Base-by-base conservation (phyloP, 768 basidiomycete genomes). In the Tulasnella calospora region DNA sequence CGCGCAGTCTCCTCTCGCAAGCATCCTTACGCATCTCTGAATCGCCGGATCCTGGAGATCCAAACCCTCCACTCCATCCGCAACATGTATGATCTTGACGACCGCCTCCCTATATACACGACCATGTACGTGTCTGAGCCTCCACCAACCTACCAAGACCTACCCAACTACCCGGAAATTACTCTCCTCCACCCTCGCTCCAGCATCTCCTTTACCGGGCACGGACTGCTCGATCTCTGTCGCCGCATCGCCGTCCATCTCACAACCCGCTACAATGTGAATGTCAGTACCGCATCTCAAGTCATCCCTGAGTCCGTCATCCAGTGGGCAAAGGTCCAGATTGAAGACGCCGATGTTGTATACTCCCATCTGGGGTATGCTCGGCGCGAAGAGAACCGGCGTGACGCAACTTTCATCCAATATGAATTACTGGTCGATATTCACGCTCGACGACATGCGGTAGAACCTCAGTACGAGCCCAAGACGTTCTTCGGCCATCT, bases 1-100 rank as follows among this genome's bases (percentile, higher is more conserved):
- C 88, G 87, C 0, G 86, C 88, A 0, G 87, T 86, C 0, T 83
- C 84, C 17, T 85, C 85, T 44, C 86, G 87, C 0, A 83, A 84
- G 36, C 84, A 86, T 61, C 38, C 86, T 3, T 83, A 84, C 30
- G 86, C 86, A 0, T 88, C 87, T 71, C 82, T 86, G 82, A 88
- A 89, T 85, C 88, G 89, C 74, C 83, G 87, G 0, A 82, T 88
- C 80, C 86, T 87, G 78, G 88, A 89, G 78, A 71, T 87, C 0
- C 79, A 87, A 36, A 81, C 80, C n/a, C 86, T 86, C 73, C 83
- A 89, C 0, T 80, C 88, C 38, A 30, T 77, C 0, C 81, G 86
- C 0, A 86, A 86, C 85, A 86, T 82, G 2, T 86, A 86, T 0
- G 79, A 81, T 15, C 88, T 83, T 83, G 88, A 88, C 79, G 85